phyloP scores from a whole-genome alignment of 2,329 filamentous ascomycete species.

The Colletotrichum costaricense region DNA sequence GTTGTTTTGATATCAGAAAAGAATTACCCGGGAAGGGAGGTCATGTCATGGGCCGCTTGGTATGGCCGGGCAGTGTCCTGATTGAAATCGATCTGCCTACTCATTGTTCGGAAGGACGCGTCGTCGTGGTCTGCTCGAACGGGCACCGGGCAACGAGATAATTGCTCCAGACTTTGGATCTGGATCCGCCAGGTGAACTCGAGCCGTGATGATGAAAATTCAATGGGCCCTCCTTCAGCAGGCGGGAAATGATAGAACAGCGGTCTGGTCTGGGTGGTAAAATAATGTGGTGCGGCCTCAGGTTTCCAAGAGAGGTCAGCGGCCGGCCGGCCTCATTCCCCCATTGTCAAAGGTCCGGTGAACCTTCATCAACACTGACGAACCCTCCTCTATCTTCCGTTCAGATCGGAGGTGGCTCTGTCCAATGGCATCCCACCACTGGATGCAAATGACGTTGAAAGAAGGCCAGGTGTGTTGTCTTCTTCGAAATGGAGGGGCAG shows the following conservation, averaged over 20 bases:
- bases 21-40: background rate
- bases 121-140: constrained; percentile 12
- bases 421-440: background rate
- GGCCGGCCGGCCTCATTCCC: too few species aligned
- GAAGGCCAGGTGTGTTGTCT: constrained; percentile 26
- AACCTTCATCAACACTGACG: background rate
- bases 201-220: constrained; percentile 1
- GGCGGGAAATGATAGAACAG: constrained; percentile 16
- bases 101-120: background rate
- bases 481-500: background rate
- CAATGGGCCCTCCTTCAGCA: constrained; percentile 1
- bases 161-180: constrained; percentile 1
- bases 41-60: constrained; percentile 17
- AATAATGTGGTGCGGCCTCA: constrained; percentile 22
- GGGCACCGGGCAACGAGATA: background rate
- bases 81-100: background rate
- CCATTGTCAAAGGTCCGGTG: background rate
- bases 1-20: constrained; percentile 19
- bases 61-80: constrained; percentile 9
- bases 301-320: constrained; percentile 1
- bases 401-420: background rate
- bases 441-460: constrained; percentile 31
- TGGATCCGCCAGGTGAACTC: constrained; percentile 23
- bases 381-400: constrained; percentile 4
- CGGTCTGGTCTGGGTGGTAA: constrained; percentile 15